Base-by-base conservation (phyloP, 352 stramenopile genomes). In the Phytopythium chamaehyphon region DNA sequence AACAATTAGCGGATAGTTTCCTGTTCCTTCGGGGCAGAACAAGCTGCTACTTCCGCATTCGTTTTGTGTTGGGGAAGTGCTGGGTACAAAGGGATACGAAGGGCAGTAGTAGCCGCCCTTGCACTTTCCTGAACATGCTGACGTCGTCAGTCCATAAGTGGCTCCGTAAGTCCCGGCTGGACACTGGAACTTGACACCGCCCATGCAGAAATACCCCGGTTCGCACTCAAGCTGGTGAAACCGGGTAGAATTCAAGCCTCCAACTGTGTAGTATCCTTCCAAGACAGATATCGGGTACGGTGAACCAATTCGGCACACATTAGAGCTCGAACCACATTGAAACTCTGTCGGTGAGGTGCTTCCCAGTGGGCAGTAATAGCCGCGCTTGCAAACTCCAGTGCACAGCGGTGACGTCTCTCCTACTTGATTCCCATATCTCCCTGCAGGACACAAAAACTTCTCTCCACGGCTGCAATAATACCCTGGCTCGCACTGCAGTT, bases 201-300 rank as follows among this genome's bases (percentile, higher is more conserved):
- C 46, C 2, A 69, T 33, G 59, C 86, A 97, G 44, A 83, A 97
- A 49, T 74, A 83, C 11, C 86, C 84, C 31, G 60, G 55, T n/a
- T 88, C 73, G 35, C 88, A 96, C 22, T 68, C 53, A 9, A 49
- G 54, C 63, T 93, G 71, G n/a, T 67, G 61, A 31, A 82, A 86
- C 2, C 80, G 79, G 33, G 76, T 89, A 7, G 54, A 59, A 59
- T 84, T 86, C 5, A 60, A 73, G 36, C 44, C 49, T 12, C 74
- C 79, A n/a, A 88, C 43, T 10, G 76, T 80, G 57, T 93, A 94
- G 51, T 89, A 95, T 1, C 86, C 86, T 9, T 31, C 6, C 2
- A 52, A 33, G 1, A 90, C 65, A 0, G n/a, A 0, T 9, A 54
- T 44, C 6, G 86, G 83, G 0, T 39, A 22, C 0, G 49, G 14